Evolutionary conservation across 345 rosid genomes (phyloP).

Genomic region (Boechera stricta): DNA sequence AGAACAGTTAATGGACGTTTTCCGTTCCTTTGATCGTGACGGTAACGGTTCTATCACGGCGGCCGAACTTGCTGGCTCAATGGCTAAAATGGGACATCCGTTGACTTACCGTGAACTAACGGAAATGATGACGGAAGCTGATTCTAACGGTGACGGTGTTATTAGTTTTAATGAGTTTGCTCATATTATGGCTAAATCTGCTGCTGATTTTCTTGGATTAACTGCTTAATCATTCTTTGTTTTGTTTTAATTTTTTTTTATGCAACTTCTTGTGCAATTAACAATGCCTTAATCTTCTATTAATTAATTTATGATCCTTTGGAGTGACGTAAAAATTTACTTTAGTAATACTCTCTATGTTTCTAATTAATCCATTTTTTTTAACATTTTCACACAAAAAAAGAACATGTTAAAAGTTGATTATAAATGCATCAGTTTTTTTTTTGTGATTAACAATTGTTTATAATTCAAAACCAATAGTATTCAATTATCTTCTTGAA

Average conservation of each 20-base stretch:
- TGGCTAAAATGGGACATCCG: conserved; percentile 88
- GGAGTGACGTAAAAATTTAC: conserved; percentile 16
- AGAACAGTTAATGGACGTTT: conserved; percentile 66
- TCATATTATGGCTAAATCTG: conserved; percentile 76
- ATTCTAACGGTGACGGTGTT: conserved; percentile 88
- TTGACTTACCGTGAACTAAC: conserved; percentile 71
- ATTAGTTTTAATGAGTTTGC: conserved; percentile 84
- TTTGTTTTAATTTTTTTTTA: neutral
- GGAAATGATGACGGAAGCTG: conserved; percentile 91
- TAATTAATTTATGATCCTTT: conserved; percentile 16
- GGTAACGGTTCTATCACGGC: conserved; percentile 77
- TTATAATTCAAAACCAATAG: no score
- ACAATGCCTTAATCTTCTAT: conserved; percentile 19
- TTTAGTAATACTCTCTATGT: neutral
- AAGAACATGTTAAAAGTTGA: no score
- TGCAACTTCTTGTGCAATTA: conserved; percentile 40
- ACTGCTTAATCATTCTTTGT: conserved; percentile 30
- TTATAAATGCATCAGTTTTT: no score
- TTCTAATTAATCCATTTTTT: no score
- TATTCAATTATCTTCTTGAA: no score
- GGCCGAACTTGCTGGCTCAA: conserved; percentile 75
- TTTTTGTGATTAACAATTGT: no score
- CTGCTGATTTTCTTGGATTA: conserved; percentile 78
- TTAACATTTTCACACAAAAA: no score
- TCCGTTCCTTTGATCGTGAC: conserved; percentile 69